Evolutionary conservation across 208 protist species (phyloP), one percentile per base, ranked within the genome.

Genomic region (Porcisia hertigi): DNA sequence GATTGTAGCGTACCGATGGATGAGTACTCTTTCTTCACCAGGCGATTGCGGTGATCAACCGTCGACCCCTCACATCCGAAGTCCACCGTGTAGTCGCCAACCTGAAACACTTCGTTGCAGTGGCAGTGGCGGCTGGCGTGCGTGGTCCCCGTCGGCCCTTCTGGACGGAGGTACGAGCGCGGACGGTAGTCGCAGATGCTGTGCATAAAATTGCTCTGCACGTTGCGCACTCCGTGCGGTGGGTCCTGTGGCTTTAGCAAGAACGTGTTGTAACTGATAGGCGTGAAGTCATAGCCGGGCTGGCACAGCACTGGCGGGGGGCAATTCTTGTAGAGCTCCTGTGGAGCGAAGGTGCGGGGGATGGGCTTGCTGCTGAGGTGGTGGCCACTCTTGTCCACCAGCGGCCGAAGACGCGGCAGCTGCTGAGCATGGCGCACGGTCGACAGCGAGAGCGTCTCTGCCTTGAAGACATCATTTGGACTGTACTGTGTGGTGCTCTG

Each of bases 41-140:
- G 57, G n/a, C 84, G 83, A 75, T 96, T 96, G 64, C 90, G 84
- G 60, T 95, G 87, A 73, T 96, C 78, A 52, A 94, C 73, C 16
- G 71, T 73, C n/a, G 88, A 80, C 9, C 84, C 84, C 55, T 85
- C 79, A 7, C 73, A 72, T 3, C 88, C 89, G 14, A 94, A 81
- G 82, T 96, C 92, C 78, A 93, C 75, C 9, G 92, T 96, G 88
- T 95, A 92, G 85, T 96, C 92, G 57, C 92, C 92, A 8, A 95
- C 84, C 80, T 96, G 90, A 75, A 89, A 93, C 53, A 96, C 92
- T 80, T 96, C 90, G 14, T 87, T 86, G 76, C 90, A 95, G 86
- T 96, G 90, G 73, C 89, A 90, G 83, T 95, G 90, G n/a, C 90
- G 87, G 71, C 88, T 92, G 65, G 86, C 82, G 57, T 84, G 83